Evolutionary conservation across 768 basidiomycete species (phyloP).

Genomic region (Epithele typhae): DNA sequence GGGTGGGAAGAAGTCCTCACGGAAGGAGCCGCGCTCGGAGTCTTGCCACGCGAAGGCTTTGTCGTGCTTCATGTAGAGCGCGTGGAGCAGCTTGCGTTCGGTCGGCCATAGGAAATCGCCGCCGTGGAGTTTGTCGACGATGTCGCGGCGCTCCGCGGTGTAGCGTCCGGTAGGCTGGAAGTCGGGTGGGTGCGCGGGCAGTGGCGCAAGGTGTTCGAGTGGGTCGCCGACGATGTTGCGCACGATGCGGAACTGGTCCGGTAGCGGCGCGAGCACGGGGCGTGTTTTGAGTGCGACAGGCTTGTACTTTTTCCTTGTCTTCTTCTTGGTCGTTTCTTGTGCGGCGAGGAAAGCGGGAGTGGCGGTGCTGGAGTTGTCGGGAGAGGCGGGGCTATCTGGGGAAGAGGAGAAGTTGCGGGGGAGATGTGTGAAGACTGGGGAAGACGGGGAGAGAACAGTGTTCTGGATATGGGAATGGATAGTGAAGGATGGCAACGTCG

Average conservation of each 20-base stretch:
- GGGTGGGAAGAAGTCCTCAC: constrained; percentile 24
- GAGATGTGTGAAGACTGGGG: not conserved
- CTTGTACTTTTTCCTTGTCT: constrained; percentile 19
- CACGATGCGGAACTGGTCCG: constrained; percentile 16
- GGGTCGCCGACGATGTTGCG: constrained; percentile 15
- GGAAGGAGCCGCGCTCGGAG: constrained; percentile 30
- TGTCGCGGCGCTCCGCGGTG: constrained; percentile 12
- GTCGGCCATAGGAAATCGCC: constrained; percentile 28
- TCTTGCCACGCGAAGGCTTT: constrained; percentile 37
- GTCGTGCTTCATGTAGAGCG: constrained; percentile 24
- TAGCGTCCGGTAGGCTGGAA: constrained; percentile 9
- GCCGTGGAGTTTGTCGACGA: constrained; percentile 7
- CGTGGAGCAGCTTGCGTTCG: constrained; percentile 29
- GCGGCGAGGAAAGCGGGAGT: not conserved
- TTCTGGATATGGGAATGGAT: too few species aligned
- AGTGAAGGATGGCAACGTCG: too few species aligned
- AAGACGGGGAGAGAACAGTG: too few species aligned
- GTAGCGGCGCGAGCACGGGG: constrained; percentile 17
- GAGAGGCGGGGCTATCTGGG: not conserved
- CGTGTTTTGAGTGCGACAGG: constrained; percentile 15
- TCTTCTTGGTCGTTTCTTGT: not conserved
- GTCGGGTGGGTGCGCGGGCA: constrained; percentile 9
- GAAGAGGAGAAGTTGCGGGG: not conserved
- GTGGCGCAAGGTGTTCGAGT: constrained; percentile 5
- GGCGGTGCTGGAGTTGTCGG: not conserved